A percentile compares a stretch with the other conserved stretches of the same genome.
Evolutionary conservation across 345 rosid genomes (phyloP).

Genomic region (Brassica juncea): DNA sequence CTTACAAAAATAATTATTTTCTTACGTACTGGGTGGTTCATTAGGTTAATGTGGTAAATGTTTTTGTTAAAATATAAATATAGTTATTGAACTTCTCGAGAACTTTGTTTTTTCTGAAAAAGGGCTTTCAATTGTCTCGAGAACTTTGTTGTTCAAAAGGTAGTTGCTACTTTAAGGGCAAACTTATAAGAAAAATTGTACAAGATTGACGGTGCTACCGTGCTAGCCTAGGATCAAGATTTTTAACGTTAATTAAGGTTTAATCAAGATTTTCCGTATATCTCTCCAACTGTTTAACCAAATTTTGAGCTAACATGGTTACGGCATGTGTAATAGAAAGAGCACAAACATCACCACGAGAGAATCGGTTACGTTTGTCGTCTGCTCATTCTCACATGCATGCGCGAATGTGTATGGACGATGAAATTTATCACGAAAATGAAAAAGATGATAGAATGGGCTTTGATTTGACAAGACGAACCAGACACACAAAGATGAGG

Average conservation of each 20-base stretch:
- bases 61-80: too few relatives aligned
- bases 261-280: background rate
- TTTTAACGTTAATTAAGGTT: slow-evolving; percentile 3
- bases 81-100: background rate
- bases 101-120: background rate
- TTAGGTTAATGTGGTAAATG: too few relatives aligned
- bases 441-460: slow-evolving; percentile 29
- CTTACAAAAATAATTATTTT: background rate
- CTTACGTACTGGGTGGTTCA: background rate
- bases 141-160: too few relatives aligned
- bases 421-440: slow-evolving; percentile 11
- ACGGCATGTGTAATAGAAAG: slow-evolving; percentile 16
- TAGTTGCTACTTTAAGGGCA: too few relatives aligned
- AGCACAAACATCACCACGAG: slow-evolving; percentile 26
- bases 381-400: slow-evolving; percentile 19
- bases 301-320: slow-evolving; percentile 12
- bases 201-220: background rate
- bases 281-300: slow-evolving; percentile 10
- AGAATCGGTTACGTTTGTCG: slow-evolving; percentile 11
- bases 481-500: slow-evolving; percentile 21
- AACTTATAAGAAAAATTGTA: too few relatives aligned
- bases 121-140: too few relatives aligned
- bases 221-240: background rate
- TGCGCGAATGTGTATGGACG: slow-evolving; percentile 4
- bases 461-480: slow-evolving; percentile 41